phyloP scores from a whole-genome alignment of 495 filamentous ascomycete species.

The Xylaria castorea region DNA sequence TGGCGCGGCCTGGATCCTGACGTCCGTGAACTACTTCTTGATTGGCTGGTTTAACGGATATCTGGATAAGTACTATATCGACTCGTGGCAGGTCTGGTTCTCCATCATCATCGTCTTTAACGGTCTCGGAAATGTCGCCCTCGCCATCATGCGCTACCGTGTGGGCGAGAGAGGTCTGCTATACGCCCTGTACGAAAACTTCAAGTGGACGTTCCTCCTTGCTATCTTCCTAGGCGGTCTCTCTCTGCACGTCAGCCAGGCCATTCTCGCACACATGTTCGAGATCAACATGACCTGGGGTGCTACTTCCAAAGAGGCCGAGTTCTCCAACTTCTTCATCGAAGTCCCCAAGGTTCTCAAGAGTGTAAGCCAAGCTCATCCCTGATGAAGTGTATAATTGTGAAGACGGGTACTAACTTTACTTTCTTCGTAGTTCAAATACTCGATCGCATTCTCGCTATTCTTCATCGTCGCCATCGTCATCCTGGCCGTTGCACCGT shows the following conservation, averaged over 20 bases:
- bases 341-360: constrained; percentile 78
- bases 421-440: constrained; percentile 64
- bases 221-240: constrained; percentile 74
- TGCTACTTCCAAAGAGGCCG: constrained; percentile 72
- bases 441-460: constrained; percentile 70
- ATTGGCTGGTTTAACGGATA: constrained; percentile 77
- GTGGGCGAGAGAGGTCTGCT: constrained; percentile 63
- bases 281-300: constrained; percentile 78
- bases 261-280: constrained; percentile 73
- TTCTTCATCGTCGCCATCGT: constrained; percentile 70
- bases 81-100: constrained; percentile 79
- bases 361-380: constrained; percentile 44
- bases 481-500: constrained; percentile 66
- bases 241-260: constrained; percentile 71
- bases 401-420: background rate
- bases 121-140: constrained; percentile 68
- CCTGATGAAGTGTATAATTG: background rate
- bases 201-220: constrained; percentile 75
- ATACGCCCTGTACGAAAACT: constrained; percentile 67
- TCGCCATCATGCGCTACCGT: constrained; percentile 73
- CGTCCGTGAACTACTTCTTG: constrained; percentile 77
- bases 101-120: constrained; percentile 76
- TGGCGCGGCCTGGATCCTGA: constrained; percentile 80
- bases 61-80: constrained; percentile 77
- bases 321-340: constrained; percentile 80